Evolutionary conservation across 805 yeast genomes (phyloP).

Genomic region (Saccharomycopsis sp.): DNA sequence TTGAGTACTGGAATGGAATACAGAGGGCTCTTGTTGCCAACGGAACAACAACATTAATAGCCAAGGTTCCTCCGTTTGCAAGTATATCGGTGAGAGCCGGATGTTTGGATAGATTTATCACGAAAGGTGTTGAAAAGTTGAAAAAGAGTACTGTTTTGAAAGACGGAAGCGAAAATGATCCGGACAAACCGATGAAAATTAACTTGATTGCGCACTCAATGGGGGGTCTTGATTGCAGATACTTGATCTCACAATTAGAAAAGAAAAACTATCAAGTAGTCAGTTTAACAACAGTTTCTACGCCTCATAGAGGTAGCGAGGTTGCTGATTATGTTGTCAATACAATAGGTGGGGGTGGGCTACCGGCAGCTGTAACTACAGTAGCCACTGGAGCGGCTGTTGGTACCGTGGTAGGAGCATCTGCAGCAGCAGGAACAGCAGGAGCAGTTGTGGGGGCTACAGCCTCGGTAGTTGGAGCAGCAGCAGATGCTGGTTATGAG

Average conservation of each 20-base stretch:
- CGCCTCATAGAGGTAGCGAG: conserved; percentile 86
- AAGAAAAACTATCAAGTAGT: conserved; percentile 48
- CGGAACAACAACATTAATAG: conserved; percentile 66
- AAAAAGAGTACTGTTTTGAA: background rate
- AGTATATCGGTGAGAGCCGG: conserved; percentile 63
- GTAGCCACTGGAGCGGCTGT: background rate
- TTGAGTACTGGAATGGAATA: conserved; percentile 83
- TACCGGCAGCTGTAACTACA: background rate
- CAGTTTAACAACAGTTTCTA: conserved; percentile 76
- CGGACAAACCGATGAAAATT: conserved; percentile 39
- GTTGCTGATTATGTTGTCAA: conserved; percentile 64
- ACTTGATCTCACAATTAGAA: conserved; percentile 53
- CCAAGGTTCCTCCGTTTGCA: conserved; percentile 80
- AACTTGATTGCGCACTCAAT: conserved; percentile 85
- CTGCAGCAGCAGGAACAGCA: background rate
- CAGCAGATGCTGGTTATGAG: background rate
- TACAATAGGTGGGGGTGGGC: conserved; percentile 16
- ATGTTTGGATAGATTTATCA: conserved; percentile 46
- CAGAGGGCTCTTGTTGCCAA: conserved; percentile 48
- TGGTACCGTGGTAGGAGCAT: background rate
- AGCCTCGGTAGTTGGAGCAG: background rate
- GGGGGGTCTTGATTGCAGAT: conserved; percentile 90
- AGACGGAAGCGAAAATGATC: background rate
- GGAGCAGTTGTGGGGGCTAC: background rate
- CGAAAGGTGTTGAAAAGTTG: conserved; percentile 14